Evolutionary conservation across 2,329 filamentous ascomycete species (phyloP).

Genomic region (Elsinoe australis): DNA sequence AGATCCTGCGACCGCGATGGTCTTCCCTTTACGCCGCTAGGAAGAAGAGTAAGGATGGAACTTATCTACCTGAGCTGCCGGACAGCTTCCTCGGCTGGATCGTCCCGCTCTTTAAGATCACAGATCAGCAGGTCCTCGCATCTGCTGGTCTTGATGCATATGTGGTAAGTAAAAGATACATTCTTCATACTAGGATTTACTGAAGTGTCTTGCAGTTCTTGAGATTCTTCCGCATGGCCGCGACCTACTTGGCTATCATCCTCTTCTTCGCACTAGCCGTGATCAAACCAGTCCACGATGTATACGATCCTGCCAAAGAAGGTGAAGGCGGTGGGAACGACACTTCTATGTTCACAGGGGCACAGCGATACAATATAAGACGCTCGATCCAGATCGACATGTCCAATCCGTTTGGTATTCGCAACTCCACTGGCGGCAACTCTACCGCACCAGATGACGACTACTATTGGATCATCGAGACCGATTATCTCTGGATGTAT

Average conservation of each 20-base stretch:
- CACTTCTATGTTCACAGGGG: conserved; percentile 1
- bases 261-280: conserved; percentile 74
- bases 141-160: conserved; percentile 92
- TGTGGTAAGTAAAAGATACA: conserved; percentile 49
- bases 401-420: background rate
- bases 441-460: conserved; percentile 28
- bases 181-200: background rate
- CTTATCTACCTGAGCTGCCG: conserved; percentile 67
- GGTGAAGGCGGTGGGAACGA: conserved; percentile 27
- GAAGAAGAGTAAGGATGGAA: conserved; percentile 64
- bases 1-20: conserved; percentile 88
- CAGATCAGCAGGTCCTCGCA: conserved; percentile 79
- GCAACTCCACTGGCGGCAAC: conserved; percentile 10
- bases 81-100: conserved; percentile 92
- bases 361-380: background rate
- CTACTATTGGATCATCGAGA: conserved; percentile 31
- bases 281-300: conserved; percentile 76
- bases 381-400: conserved; percentile 1
- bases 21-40: conserved; percentile 81
- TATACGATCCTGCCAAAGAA: conserved; percentile 46
- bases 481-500: conserved; percentile 80
- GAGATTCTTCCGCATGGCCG: conserved; percentile 91
- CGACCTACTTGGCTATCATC: conserved; percentile 70
- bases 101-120: conserved; percentile 71
- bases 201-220: conserved; percentile 54